These are phyloP conservation scores for Claviceps spartinae DNA, from an alignment of 2,329 filamentous ascomycete species.

Conservation along the genomic window DNA sequence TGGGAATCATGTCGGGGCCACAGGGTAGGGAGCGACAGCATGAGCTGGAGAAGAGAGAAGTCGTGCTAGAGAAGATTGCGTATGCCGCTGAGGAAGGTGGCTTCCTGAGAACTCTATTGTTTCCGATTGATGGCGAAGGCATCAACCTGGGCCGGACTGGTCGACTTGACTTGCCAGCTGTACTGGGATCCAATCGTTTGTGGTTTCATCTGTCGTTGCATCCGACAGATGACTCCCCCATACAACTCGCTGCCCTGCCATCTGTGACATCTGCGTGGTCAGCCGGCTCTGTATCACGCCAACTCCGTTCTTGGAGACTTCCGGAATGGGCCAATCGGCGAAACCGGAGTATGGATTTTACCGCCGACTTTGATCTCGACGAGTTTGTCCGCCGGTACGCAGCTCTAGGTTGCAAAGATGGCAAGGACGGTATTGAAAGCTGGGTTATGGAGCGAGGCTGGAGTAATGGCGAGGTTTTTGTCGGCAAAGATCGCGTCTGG, in stretches of 20 bases:
- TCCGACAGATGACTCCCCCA: slow-evolving; percentile 75
- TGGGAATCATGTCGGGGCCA: slow-evolving; percentile 59
- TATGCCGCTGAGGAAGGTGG: slow-evolving; percentile 69
- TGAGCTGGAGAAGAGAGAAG: slow-evolving; percentile 68
- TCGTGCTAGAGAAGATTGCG: slow-evolving; percentile 73
- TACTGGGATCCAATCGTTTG: slow-evolving; percentile 71
- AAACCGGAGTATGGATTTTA: slow-evolving; percentile 86
- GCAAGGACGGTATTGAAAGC: slow-evolving; percentile 81
- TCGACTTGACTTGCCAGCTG: slow-evolving; percentile 61
- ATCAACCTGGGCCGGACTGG: slow-evolving; percentile 66
- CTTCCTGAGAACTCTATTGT: slow-evolving; percentile 70
- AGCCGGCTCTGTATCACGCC: slow-evolving; percentile 79
- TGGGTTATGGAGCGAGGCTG: slow-evolving; percentile 92
- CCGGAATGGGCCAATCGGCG: slow-evolving; percentile 94
- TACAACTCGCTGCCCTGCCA: slow-evolving; percentile 56
- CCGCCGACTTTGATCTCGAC: slow-evolving; percentile 86
- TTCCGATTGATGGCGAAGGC: slow-evolving; percentile 65
- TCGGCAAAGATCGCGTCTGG: slow-evolving; percentile 88
- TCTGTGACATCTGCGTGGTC: slow-evolving; percentile 80
- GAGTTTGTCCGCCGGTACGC: slow-evolving; percentile 81
- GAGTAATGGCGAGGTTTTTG: slow-evolving; percentile 92
- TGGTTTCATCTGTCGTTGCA: slow-evolving; percentile 94
- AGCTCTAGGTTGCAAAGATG: slow-evolving; percentile 74
- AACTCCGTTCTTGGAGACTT: slow-evolving; percentile 83
- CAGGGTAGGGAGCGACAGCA: slow-evolving; percentile 60